Conservation (phyloP, 2,329 filamentous ascomycete species). For the Plectosphaerella cucumerina region DNA sequence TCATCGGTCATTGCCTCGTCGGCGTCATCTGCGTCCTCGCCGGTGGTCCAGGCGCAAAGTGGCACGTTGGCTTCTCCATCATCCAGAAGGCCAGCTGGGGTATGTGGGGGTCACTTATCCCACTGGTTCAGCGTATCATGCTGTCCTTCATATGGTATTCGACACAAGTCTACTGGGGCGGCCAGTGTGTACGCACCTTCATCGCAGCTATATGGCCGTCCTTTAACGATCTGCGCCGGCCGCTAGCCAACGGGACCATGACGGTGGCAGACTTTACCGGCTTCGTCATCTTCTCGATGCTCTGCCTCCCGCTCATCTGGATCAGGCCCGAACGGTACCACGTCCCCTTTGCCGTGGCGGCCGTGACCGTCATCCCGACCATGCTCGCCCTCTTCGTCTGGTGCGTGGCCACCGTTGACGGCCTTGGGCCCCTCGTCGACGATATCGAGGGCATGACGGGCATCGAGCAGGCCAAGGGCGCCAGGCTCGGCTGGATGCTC, state of each 20-base stretch:
- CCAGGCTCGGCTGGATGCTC: slow-evolving; percentile 19
- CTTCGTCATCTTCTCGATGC: slow-evolving; percentile 18
- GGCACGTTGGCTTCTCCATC: slow-evolving; percentile 22
- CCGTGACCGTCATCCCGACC: slow-evolving; percentile 17
- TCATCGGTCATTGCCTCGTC: slow-evolving; percentile 17
- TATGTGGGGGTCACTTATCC: slow-evolving; percentile 19
- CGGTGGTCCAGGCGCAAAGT: slow-evolving; percentile 20
- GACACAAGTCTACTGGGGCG: slow-evolving; percentile 19
- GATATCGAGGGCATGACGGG: slow-evolving; percentile 16
- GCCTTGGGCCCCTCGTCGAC: slow-evolving; percentile 17
- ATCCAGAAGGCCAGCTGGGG: slow-evolving; percentile 21
- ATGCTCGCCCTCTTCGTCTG: slow-evolving; percentile 24
- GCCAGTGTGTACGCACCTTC: slow-evolving; percentile 18
- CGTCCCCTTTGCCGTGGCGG: slow-evolving; percentile 18
- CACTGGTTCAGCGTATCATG: slow-evolving; percentile 18
- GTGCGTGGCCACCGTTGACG: slow-evolving; percentile 20
- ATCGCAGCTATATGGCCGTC: slow-evolving; percentile 13
- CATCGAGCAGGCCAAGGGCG: slow-evolving; percentile 13
- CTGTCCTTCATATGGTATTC: slow-evolving; percentile 21
- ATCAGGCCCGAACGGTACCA: slow-evolving; percentile 20
- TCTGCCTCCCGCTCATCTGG: slow-evolving; percentile 19
- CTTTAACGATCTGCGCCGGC: slow-evolving; percentile 12
- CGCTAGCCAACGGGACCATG: slow-evolving; percentile 14
- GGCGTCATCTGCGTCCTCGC: slow-evolving; percentile 19
- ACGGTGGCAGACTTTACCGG: slow-evolving; percentile 15